phyloP scores from a whole-genome alignment of 257 asterid genomes.

The Nicotiana tabacum region DNA sequence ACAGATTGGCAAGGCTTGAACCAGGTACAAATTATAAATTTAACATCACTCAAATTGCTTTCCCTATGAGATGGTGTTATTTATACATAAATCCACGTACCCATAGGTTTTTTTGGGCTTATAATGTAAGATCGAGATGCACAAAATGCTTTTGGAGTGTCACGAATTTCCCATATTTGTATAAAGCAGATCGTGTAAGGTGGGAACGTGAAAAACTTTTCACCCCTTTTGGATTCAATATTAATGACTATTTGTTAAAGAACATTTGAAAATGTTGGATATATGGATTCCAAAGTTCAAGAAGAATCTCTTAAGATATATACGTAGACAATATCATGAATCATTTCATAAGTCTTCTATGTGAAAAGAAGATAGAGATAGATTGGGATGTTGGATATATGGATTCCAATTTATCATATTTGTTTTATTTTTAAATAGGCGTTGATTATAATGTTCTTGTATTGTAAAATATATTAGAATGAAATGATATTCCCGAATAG shows the following conservation, averaged over 20 bases:
- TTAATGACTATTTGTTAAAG: not conserved
- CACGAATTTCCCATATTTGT: conserved; percentile 11
- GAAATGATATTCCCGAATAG: not conserved
- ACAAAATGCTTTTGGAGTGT: conserved; percentile 26
- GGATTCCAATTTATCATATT: not conserved
- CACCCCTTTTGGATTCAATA: conserved; percentile 8
- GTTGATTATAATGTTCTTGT: no score
- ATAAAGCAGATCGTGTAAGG: conserved; percentile 13
- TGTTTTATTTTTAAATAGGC: no score
- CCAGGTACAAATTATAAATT: conserved; percentile 1
- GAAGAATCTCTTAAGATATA: not conserved
- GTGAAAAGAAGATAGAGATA: no score
- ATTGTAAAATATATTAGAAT: not conserved
- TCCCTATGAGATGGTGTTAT: conserved; percentile 28
- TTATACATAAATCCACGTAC: conserved; percentile 13
- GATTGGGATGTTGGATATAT: not conserved
- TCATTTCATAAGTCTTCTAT: not conserved
- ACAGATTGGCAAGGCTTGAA: not conserved
- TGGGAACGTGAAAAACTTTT: conserved; percentile 28
- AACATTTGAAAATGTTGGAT: not conserved
- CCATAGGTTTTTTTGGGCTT: conserved; percentile 22
- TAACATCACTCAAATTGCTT: conserved; percentile 21
- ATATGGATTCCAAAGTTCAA: no score
- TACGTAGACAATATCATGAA: not conserved
- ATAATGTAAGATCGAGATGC: conserved; percentile 21